These are phyloP conservation scores for Coemansia interrupta DNA, from an alignment of 192 early-diverging fungal genomes.

Conservation along the genomic window DNA sequence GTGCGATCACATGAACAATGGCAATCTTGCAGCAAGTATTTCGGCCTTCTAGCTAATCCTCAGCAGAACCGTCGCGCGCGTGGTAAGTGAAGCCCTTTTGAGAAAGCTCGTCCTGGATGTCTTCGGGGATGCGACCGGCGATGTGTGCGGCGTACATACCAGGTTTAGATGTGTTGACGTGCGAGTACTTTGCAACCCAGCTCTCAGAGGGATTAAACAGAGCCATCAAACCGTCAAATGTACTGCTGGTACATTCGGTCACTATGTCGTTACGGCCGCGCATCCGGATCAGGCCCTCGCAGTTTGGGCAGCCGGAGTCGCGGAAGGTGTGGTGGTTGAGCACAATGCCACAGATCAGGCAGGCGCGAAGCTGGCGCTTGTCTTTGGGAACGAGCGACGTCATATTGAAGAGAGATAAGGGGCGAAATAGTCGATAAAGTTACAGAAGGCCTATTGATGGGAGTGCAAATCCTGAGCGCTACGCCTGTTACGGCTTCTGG, in stretches of 20 bases:
- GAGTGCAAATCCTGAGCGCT: no score
- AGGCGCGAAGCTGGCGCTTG: conserved; percentile 72
- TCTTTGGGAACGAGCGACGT: conserved; percentile 57
- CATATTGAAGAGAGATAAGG: conserved; percentile 19
- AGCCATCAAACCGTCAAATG: conserved; percentile 72
- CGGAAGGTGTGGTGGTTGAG: conserved; percentile 73
- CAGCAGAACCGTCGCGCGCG: conserved; percentile 61
- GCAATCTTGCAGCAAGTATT: no score
- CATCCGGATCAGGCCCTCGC: conserved; percentile 71
- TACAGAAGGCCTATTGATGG: background rate
- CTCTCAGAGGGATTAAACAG: conserved; percentile 69
- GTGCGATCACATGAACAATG: no score
- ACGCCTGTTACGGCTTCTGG: no score
- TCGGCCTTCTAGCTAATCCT: conserved; percentile 22
- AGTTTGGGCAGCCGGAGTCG: conserved; percentile 75
- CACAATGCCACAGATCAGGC: conserved; percentile 74
- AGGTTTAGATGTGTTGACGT: conserved; percentile 45
- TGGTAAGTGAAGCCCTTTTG: conserved; percentile 65
- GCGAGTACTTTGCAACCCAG: conserved; percentile 76
- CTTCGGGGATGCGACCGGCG: conserved; percentile 67
- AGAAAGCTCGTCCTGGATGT: conserved; percentile 68
- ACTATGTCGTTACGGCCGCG: conserved; percentile 62
- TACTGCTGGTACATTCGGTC: conserved; percentile 72
- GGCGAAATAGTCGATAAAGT: background rate
- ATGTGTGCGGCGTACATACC: conserved; percentile 78